Conservation (phyloP, 345 rosid species). For the Populus alba region DNA sequence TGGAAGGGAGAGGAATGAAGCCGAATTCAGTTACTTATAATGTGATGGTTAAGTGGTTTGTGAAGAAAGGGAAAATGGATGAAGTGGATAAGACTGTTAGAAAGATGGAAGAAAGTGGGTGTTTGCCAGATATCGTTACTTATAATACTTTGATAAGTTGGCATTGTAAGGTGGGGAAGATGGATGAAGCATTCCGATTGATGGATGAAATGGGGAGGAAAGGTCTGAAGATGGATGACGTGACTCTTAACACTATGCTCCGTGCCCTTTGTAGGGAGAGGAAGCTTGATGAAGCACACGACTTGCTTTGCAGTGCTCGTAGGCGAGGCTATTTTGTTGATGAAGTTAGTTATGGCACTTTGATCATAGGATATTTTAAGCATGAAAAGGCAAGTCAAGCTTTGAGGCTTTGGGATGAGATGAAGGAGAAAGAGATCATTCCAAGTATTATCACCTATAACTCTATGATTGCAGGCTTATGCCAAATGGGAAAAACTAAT, state of each 20-base stretch:
- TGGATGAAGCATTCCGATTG: constrained; percentile 59
- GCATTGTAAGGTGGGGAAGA: constrained; percentile 55
- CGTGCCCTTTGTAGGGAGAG: constrained; percentile 54
- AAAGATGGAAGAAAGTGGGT: constrained; percentile 58
- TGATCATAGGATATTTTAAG: constrained; percentile 65
- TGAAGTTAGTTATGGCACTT: constrained; percentile 75
- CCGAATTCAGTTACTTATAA: constrained; percentile 60
- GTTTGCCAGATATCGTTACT: constrained; percentile 59
- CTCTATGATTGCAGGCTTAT: constrained; percentile 62
- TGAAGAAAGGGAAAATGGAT: constrained; percentile 68
- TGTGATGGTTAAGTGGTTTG: constrained; percentile 64
- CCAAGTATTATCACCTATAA: constrained; percentile 70
- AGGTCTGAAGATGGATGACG: constrained; percentile 64
- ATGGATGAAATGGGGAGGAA: constrained; percentile 72
- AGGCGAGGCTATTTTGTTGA: constrained; percentile 69
- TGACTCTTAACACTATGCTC: constrained; percentile 71
- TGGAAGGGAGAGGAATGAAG: constrained; percentile 58
- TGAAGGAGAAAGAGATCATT: constrained; percentile 60
- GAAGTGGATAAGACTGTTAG: constrained; percentile 43
- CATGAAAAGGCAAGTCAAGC: constrained; percentile 47
- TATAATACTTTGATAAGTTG: constrained; percentile 67
- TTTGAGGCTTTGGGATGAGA: constrained; percentile 72
- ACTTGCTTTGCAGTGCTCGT: constrained; percentile 49
- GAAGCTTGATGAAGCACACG: constrained; percentile 56
- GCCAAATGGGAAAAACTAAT: constrained; percentile 60